Percentiles rank a stretch among this genome's conserved stretches.
These are phyloP conservation scores for Sugiyamaella xylanicola DNA, from an alignment of 1,139 yeast species.

Conservation along the genomic window DNA sequence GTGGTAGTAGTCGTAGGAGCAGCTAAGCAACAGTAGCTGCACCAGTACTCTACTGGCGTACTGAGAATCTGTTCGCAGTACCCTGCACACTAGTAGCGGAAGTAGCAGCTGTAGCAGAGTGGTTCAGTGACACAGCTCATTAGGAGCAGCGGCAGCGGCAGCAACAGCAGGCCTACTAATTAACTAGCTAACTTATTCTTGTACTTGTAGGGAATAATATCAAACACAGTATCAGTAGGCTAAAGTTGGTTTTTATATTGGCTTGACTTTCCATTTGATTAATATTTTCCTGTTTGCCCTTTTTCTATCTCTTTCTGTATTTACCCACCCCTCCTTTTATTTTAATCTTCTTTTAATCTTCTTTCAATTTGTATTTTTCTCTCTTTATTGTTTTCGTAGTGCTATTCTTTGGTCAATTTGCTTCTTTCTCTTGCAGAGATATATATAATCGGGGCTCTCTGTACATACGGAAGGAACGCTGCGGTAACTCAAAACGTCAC, in stretches of 20 bases:
- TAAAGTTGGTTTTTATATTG: neutral
- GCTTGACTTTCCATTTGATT: neutral
- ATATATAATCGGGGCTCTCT: too few relatives aligned
- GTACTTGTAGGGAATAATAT: neutral
- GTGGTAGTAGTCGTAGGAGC: too few relatives aligned
- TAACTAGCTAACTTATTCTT: neutral
- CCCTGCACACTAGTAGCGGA: too few relatives aligned
- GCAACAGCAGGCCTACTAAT: too few relatives aligned
- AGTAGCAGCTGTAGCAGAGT: neutral
- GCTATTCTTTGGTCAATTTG: neutral
- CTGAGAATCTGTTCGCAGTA: too few relatives aligned
- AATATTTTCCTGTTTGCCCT: neutral
- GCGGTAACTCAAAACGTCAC: too few relatives aligned
- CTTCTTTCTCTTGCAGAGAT: too few relatives aligned
- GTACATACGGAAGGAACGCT: too few relatives aligned
- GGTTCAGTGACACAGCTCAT: too few relatives aligned
- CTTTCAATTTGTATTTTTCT: neutral
- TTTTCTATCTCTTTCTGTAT: neutral
- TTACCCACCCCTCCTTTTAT: neutral
- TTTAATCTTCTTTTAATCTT: neutral
- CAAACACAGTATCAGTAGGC: neutral
- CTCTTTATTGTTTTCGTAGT: neutral
- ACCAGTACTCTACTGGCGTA: too few relatives aligned
- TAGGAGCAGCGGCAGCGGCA: too few relatives aligned
- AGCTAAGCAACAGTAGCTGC: too few relatives aligned